Evolutionary conservation across 805 yeast genomes (phyloP).

Genomic region (Monosporozyma yasuniensis): DNA sequence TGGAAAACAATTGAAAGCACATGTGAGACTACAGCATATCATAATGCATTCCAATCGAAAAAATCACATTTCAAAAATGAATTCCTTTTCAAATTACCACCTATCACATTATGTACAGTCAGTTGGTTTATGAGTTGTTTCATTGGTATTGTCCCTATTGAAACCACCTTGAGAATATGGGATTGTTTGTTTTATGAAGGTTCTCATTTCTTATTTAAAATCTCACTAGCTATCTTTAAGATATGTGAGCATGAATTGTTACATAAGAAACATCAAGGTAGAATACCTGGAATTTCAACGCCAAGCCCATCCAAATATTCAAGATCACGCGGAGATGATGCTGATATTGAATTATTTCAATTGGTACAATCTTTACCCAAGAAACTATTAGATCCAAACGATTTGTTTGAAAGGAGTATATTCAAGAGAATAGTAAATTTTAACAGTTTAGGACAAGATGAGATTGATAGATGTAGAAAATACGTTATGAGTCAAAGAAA

Average conservation of each 20-base stretch:
- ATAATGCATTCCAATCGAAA: not conserved
- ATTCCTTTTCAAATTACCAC: constrained; percentile 71
- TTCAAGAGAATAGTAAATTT: constrained; percentile 65
- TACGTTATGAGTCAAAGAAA: constrained; percentile 62
- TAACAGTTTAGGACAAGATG: constrained; percentile 73
- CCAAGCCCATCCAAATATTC: not conserved
- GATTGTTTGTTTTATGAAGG: constrained; percentile 92
- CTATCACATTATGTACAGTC: constrained; percentile 86
- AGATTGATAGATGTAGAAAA: constrained; percentile 65
- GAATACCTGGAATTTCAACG: not conserved
- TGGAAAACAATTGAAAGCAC: constrained; percentile 48
- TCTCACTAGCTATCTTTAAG: constrained; percentile 72
- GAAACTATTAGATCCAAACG: constrained; percentile 56
- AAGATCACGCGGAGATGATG: constrained; percentile 22
- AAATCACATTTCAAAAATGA: constrained; percentile 23
- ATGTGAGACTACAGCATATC: not conserved
- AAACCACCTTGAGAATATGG: constrained; percentile 84
- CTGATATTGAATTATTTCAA: constrained; percentile 67
- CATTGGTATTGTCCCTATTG: constrained; percentile 83
- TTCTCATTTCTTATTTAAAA: constrained; percentile 73
- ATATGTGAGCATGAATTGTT: constrained; percentile 58
- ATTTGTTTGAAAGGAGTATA: constrained; percentile 55
- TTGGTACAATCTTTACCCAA: constrained; percentile 78
- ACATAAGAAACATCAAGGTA: constrained; percentile 14
- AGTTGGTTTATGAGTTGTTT: constrained; percentile 98